These are phyloP conservation scores for Macrolepiota fuliginosa DNA, from an alignment of 768 basidiomycete species.

Conservation along the genomic window DNA sequence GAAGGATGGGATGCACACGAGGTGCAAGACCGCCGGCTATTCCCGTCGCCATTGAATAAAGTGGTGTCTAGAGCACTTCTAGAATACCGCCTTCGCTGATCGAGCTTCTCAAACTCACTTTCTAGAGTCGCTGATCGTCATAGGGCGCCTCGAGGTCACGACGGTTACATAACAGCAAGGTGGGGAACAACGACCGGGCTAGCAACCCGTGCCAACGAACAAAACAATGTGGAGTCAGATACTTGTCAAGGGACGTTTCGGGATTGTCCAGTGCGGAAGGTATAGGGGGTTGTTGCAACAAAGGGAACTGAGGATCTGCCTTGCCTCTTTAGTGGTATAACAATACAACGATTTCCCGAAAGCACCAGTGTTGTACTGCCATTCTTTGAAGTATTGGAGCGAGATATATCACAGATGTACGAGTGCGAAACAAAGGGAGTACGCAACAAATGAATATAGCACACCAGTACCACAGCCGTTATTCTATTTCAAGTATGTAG, in stretches of 20 bases:
- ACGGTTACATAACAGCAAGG: not conserved
- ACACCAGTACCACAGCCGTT: not conserved
- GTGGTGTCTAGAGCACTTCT: not conserved
- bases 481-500: not conserved
- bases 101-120: not conserved
- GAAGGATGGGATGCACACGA: too few relatives aligned
- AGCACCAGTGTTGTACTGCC: too few relatives aligned
- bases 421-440: not conserved
- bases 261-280: not conserved
- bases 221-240: not conserved
- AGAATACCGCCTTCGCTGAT: not conserved
- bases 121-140: not conserved
- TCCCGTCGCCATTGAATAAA: not conserved
- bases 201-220: not conserved
- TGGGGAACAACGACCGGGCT: not conserved
- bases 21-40: not conserved
- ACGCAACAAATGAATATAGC: not conserved
- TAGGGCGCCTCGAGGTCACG: not conserved
- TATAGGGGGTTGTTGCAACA: too few relatives aligned
- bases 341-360: too few relatives aligned
- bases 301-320: too few relatives aligned
- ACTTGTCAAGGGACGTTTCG: not conserved
- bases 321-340: too few relatives aligned
- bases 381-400: too few relatives aligned
- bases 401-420: not conserved